These are phyloP conservation scores for Lepraria neglecta DNA, from an alignment of 495 filamentous ascomycete species.

Conservation along the genomic window DNA sequence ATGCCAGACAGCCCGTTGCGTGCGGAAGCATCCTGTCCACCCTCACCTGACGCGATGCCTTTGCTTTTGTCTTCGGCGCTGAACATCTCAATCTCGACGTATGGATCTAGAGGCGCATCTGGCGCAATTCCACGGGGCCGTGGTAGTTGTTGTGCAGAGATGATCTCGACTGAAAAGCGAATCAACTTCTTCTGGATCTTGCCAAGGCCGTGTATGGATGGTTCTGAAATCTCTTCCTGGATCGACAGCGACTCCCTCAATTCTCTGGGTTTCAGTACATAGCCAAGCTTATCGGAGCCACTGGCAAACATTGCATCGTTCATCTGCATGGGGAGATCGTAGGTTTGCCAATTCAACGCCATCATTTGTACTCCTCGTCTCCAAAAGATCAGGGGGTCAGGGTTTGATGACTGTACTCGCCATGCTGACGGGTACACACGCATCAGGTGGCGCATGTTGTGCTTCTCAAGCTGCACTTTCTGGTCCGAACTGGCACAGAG, in stretches of 20 bases:
- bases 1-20: conserved; percentile 63
- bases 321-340: conserved; percentile 87
- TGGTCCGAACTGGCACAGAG: conserved; percentile 63
- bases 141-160: conserved; percentile 92
- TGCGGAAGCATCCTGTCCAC: conserved; percentile 64
- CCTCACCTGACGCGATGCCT: conserved; percentile 54
- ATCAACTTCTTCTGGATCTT: conserved; percentile 70
- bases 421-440: conserved; percentile 81
- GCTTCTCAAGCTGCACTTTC: conserved; percentile 69
- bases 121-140: conserved; percentile 62
- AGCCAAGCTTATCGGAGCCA: conserved; percentile 78
- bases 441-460: conserved; percentile 89
- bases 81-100: conserved; percentile 90
- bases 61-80: conserved; percentile 83
- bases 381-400: conserved; percentile 88
- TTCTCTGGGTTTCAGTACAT: conserved; percentile 86
- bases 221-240: conserved; percentile 27
- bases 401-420: conserved; percentile 80
- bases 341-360: conserved; percentile 97
- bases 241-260: conserved; percentile 51
- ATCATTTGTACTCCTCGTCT: conserved; percentile 93
- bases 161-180: conserved; percentile 75
- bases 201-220: conserved; percentile 33
- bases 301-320: conserved; percentile 99
- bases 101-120: conserved; percentile 78